Conservation (phyloP, 768 basidiomycete species). For the Tubosaeta brunneosetosa region DNA sequence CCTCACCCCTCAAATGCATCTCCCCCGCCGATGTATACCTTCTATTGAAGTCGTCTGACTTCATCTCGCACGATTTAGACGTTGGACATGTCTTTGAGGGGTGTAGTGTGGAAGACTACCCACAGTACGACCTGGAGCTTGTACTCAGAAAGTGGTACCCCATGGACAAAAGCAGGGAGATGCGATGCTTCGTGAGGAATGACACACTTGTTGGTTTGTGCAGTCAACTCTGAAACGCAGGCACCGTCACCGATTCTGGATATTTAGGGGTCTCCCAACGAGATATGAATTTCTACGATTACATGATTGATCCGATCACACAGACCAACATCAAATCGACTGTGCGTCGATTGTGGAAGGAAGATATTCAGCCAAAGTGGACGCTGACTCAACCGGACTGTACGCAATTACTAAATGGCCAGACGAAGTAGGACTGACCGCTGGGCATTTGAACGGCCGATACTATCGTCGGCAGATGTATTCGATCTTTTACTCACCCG, state of each 20-base stretch:
- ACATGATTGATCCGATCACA: constrained; percentile 61
- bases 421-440: background rate
- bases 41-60: constrained; percentile 89
- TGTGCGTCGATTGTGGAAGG: constrained; percentile 63
- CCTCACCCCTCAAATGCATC: constrained; percentile 81
- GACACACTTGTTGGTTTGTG: constrained; percentile 56
- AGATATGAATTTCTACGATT: constrained; percentile 86
- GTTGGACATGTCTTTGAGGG: constrained; percentile 60
- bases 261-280: constrained; percentile 76
- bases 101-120: constrained; percentile 33
- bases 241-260: background rate
- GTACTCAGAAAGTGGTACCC: constrained; percentile 89
- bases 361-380: constrained; percentile 60
- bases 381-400: constrained; percentile 52
- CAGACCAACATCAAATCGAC: constrained; percentile 47
- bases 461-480: constrained; percentile 43
- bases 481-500: constrained; percentile 88
- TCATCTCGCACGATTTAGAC: constrained; percentile 74
- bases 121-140: constrained; percentile 67
- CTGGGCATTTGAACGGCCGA: background rate
- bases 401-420: constrained; percentile 34
- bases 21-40: constrained; percentile 88
- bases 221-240: background rate
- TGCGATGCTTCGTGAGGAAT: constrained; percentile 85
- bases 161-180: constrained; percentile 76